Conservation (phyloP, 768 basidiomycete species). For the Leccinum boreale region DNA sequence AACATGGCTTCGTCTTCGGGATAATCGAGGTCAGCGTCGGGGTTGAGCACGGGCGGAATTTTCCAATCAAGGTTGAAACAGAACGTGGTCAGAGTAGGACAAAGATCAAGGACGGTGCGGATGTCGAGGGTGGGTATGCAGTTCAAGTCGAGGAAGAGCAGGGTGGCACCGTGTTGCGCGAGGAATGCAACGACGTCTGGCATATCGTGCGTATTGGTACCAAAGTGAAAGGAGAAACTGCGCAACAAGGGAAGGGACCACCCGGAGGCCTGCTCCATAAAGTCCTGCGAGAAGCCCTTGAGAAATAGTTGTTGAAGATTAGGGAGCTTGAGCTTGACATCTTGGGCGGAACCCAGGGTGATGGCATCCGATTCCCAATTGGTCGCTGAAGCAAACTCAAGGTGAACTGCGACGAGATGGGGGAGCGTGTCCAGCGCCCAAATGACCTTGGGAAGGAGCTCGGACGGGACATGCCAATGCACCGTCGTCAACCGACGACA, state of each 20-base stretch:
- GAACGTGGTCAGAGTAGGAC: conserved; percentile 59
- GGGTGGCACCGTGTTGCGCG: conserved; percentile 49
- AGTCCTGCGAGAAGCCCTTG: conserved; percentile 56
- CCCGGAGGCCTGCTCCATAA: conserved; percentile 64
- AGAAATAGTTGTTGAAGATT: conserved; percentile 62
- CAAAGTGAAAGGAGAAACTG: conserved; percentile 53
- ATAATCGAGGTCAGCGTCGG: conserved; percentile 15
- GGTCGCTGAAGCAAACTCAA: conserved; percentile 41
- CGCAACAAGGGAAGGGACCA: conserved; percentile 66
- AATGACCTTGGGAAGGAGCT: conserved; percentile 61
- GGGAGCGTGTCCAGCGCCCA: conserved; percentile 68
- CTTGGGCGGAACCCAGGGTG: conserved; percentile 58
- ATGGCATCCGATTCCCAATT: conserved; percentile 40
- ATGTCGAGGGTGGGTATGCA: conserved; percentile 56
- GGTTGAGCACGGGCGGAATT: conserved; percentile 26
- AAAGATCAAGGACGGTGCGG: conserved; percentile 56
- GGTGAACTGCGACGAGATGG: conserved; percentile 50
- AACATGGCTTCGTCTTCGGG: conserved; percentile 31
- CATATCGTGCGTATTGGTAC: conserved; percentile 36
- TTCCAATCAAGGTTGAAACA: conserved; percentile 79
- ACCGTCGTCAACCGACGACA: conserved; percentile 55
- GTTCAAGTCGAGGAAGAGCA: conserved; percentile 66
- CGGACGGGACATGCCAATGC: conserved; percentile 55
- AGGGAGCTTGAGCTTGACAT: conserved; percentile 51
- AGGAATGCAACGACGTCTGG: conserved; percentile 65